Evolutionary conservation across 257 asterid genomes (phyloP).

Genomic region (Gynochthodes officinalis): DNA sequence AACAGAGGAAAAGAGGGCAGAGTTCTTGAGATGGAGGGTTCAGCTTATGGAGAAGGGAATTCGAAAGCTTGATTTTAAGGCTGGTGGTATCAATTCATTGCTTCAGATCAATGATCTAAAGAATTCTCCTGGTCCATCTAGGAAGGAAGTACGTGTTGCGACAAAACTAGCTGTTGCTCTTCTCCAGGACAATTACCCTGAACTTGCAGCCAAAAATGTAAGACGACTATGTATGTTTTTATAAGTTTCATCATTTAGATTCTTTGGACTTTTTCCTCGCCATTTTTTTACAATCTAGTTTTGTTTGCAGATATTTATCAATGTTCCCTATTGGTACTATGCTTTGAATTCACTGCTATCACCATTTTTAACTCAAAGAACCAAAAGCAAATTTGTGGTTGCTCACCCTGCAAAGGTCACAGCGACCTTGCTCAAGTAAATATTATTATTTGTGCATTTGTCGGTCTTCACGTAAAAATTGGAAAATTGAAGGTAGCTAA

Average conservation of each 20-base stretch:
- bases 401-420: constrained; percentile 76
- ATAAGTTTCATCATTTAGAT: background rate
- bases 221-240: constrained; percentile 13
- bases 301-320: constrained; percentile 56
- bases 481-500: background rate
- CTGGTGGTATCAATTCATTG: constrained; percentile 53
- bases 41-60: constrained; percentile 78
- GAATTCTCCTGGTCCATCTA: constrained; percentile 59
- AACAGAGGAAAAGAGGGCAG: constrained; percentile 54
- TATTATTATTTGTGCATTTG: background rate
- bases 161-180: constrained; percentile 56
- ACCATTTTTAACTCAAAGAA: constrained; percentile 75
- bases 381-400: constrained; percentile 72
- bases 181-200: constrained; percentile 86
- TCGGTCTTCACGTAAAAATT: too few species aligned
- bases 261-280: background rate
- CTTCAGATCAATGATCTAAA: constrained; percentile 70
- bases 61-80: constrained; percentile 55
- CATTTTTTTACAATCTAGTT: background rate
- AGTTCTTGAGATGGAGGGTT: constrained; percentile 76
- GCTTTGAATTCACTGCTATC: constrained; percentile 63
- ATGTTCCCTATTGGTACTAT: constrained; percentile 79
- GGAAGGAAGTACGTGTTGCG: constrained; percentile 65
- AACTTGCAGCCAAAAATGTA: constrained; percentile 73
- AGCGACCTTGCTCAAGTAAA: constrained; percentile 79